Conservation (phyloP, 768 basidiomycete genomes). For the Suillus brevipes region DNA sequence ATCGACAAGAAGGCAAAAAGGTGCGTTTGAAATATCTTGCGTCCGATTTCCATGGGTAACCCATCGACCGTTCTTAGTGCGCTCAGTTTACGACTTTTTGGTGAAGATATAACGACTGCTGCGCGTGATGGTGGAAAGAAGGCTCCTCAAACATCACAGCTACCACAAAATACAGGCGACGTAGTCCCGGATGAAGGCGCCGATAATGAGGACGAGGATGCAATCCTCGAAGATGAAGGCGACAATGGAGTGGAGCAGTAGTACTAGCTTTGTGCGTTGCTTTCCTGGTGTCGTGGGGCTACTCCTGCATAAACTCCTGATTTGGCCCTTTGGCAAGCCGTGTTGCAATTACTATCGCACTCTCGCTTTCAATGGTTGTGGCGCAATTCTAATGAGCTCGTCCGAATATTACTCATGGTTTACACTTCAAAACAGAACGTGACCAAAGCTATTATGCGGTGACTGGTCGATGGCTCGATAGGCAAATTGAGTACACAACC, state of each 20-base stretch:
- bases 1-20: slow-evolving; percentile 97
- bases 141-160: slow-evolving; percentile 9
- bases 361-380: neutral
- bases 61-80: slow-evolving; percentile 51
- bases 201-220: slow-evolving; percentile 5
- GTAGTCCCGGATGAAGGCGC: neutral
- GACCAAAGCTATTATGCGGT: neutral
- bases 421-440: neutral
- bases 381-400: neutral
- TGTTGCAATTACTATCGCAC: neutral
- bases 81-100: slow-evolving; percentile 82
- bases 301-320: neutral
- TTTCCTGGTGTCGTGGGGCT: neutral
- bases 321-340: neutral
- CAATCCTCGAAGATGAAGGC: slow-evolving; percentile 7
- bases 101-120: slow-evolving; percentile 67
- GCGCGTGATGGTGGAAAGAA: slow-evolving; percentile 39
- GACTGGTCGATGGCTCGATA: neutral
- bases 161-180: neutral
- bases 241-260: slow-evolving; percentile 14
- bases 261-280: slow-evolving; percentile 4
- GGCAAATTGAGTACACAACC: neutral
- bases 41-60: slow-evolving; percentile 6
- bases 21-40: slow-evolving; percentile 39
- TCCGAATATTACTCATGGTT: neutral